Base-by-base conservation (phyloP, 2,329 filamentous ascomycete species). In the Arthrinium phaeospermum region DNA sequence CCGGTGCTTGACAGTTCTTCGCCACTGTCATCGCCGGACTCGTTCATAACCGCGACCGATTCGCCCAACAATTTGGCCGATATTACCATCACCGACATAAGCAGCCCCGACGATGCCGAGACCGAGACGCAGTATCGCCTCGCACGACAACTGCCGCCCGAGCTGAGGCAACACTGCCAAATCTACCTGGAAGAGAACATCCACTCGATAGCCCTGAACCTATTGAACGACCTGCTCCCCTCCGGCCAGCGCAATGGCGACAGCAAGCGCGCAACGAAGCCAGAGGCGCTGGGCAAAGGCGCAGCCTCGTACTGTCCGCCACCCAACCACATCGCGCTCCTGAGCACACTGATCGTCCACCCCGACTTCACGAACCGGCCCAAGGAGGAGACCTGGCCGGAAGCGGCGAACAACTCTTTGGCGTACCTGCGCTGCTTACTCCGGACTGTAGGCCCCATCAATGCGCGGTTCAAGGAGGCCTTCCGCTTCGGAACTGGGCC, bases 301-400 rank as follows among this genome's bases (percentile, higher is more conserved):
- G 85, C 90, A 10, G 37, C 37, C 0, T 88, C 89, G 14, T 89
- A 88, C 72, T 83, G 94, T 24, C 93, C 96, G 0, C 90, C 93
- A 2, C 87, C 92, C 0, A 89, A 90, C 72, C 91, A 96, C 75
- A 85, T 98, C 34, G 91, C 93, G 10, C 85, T 98, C 12, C 88
- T 95, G n/a, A 90, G 88, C 61, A 96, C 94, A 1, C 85, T 98
- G n/a, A 82, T 92, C n/a, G 89, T 96, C 19, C 94, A 98, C 78
- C 96, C 96, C 0, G 84, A 86, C 34, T 90, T 93, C 75, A 98
- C 95, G 0, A 96, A 92, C 3, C 91, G 93, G 69, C 88, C 92
- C 4, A 86, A 88, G 41, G 89, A 90, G 12, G 78, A 83, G 16
- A 91, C 93, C 27, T 88, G 90, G 71, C 82, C 87, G 70, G 86